Evolutionary conservation across 371 early-diverging fungal species (phyloP).

Genomic region (Rhizomucor pusillus): DNA sequence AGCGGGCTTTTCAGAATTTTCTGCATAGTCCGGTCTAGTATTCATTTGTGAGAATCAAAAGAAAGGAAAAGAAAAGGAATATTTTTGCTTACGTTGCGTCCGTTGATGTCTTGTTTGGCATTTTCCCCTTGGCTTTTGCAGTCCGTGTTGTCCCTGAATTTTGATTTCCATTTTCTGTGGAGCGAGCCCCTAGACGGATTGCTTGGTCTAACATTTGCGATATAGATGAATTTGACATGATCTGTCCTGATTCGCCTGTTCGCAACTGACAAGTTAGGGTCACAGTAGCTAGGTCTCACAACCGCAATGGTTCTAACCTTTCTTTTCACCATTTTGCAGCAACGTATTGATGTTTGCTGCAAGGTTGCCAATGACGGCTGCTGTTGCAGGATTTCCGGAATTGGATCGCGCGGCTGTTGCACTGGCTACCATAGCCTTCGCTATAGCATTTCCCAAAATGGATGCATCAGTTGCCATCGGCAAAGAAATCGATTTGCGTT

Average conservation of each 20-base stretch:
- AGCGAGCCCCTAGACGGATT: slow-evolving; percentile 4
- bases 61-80: background rate
- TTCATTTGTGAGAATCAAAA: background rate
- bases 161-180: slow-evolving; percentile 1
- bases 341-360: slow-evolving; percentile 34
- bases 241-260: background rate
- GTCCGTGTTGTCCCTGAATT: background rate
- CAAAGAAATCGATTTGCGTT: too few relatives aligned
- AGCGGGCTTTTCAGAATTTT: too few relatives aligned
- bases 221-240: background rate
- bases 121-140: background rate
- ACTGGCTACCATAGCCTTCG: background rate
- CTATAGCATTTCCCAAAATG: background rate
- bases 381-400: slow-evolving; percentile 8
- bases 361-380: slow-evolving; percentile 33
- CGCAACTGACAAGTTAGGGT: too few relatives aligned
- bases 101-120: background rate
- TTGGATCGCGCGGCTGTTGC: background rate
- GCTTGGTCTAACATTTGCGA: slow-evolving; percentile 2
- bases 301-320: slow-evolving; percentile 16
- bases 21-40: too few relatives aligned
- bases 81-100: slow-evolving; percentile 5
- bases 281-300: too few relatives aligned
- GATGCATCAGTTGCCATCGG: background rate
- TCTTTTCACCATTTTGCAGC: slow-evolving; percentile 9